A percentile compares a stretch with the other conserved stretches of the same genome.
Conservation (phyloP, 495 filamentous ascomycete species). For the Neurospora sp. region DNA sequence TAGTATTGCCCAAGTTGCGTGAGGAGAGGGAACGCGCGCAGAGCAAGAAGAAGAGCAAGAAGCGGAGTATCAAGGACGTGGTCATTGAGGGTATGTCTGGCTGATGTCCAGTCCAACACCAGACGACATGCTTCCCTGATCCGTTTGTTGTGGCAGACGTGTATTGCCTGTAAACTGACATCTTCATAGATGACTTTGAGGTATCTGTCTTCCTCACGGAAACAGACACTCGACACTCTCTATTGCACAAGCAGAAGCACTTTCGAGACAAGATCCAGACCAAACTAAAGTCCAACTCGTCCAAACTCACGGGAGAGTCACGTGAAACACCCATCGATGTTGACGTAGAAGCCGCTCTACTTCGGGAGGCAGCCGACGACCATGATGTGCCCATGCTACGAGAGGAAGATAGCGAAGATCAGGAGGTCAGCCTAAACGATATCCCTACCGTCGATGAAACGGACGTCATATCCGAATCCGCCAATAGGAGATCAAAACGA, state of each 20-base stretch:
- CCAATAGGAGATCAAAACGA: conserved; percentile 22
- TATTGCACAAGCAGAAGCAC: conserved; percentile 75
- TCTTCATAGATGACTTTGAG: conserved; percentile 74
- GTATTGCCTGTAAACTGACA: not conserved
- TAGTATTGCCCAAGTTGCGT: conserved; percentile 78
- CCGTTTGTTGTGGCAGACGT: not conserved
- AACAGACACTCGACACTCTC: conserved; percentile 73
- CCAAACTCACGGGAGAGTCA: conserved; percentile 45
- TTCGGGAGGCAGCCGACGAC: conserved; percentile 29
- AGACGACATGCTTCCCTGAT: not conserved
- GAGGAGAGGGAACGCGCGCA: conserved; percentile 69
- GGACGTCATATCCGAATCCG: conserved; percentile 15
- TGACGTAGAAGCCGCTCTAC: conserved; percentile 20
- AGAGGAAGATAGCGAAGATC: conserved; percentile 29
- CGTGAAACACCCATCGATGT: conserved; percentile 42
- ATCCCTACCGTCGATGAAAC: conserved; percentile 32
- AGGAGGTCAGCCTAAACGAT: conserved; percentile 31
- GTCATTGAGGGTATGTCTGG: conserved; percentile 58
- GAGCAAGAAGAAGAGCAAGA: conserved; percentile 48
- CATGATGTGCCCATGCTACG: conserved; percentile 26
- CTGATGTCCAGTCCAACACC: not conserved
- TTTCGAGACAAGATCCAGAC: conserved; percentile 46
- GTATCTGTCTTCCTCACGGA: conserved; percentile 89
- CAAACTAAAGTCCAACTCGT: conserved; percentile 46
- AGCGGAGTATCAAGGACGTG: conserved; percentile 78